Conservation (phyloP, 257 asterid genomes). For the Nicotiana tabacum region DNA sequence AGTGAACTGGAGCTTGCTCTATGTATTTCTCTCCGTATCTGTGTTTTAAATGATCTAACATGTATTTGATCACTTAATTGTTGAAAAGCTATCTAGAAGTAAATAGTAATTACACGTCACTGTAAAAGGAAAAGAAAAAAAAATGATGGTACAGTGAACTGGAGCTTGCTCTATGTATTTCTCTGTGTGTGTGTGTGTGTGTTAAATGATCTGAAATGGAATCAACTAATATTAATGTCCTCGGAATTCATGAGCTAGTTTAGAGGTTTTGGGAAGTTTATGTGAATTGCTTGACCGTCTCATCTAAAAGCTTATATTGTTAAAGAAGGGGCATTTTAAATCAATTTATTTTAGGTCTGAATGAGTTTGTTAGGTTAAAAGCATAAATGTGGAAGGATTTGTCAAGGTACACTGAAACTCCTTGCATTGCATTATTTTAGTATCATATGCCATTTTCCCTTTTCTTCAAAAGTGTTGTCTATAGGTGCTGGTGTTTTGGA, state of each 20-base stretch:
- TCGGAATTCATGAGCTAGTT: neutral
- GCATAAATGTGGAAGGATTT: neutral
- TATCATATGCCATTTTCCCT: neutral
- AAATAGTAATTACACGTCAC: neutral
- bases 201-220: neutral
- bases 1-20: neutral
- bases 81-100: neutral
- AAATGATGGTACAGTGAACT: neutral
- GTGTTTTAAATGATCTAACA: neutral
- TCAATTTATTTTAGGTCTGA: neutral
- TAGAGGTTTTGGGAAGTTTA: conserved; percentile 1
- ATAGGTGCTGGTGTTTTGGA: neutral
- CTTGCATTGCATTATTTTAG: neutral
- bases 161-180: neutral
- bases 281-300: neutral
- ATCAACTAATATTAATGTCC: neutral
- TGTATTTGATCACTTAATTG: neutral
- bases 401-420: neutral
- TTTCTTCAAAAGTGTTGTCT: neutral
- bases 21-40: neutral
- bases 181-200: neutral
- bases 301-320: neutral
- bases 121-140: neutral
- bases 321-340: neutral
- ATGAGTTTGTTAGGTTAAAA: neutral